These are phyloP conservation scores for Diaporthe australafricana DNA, from an alignment of 2,329 filamentous ascomycete genomes.

Conservation along the genomic window DNA sequence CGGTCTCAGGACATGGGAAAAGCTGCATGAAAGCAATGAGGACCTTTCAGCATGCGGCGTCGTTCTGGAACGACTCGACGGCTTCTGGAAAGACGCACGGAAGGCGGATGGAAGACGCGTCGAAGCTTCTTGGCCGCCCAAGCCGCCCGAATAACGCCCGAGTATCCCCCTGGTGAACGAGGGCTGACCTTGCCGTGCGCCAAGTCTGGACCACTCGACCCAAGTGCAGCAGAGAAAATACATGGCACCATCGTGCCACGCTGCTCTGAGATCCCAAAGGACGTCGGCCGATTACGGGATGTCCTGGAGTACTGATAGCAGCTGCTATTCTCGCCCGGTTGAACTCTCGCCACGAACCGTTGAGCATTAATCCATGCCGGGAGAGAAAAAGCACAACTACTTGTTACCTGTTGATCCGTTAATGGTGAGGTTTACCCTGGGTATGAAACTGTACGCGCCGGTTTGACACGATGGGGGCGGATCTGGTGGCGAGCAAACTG, in stretches of 20 bases:
- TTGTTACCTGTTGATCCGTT: constrained; percentile 3
- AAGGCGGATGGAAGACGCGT: neutral
- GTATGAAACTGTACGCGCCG: neutral
- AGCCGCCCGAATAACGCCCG: neutral
- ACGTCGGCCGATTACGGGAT: neutral
- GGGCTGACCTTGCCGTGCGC: neutral
- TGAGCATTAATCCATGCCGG: neutral
- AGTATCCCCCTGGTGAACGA: neutral
- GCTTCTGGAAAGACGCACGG: constrained; percentile 31
- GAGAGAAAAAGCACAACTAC: neutral
- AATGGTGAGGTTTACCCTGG: constrained; percentile 2
- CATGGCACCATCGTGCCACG: constrained; percentile 6
- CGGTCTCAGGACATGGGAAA: neutral
- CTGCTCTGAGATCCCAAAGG: neutral
- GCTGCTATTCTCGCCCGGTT: neutral
- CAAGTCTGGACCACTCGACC: constrained; percentile 7
- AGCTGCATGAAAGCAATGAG: constrained; percentile 8
- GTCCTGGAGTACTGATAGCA: neutral
- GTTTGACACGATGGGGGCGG: constrained; percentile 9
- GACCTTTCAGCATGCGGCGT: neutral
- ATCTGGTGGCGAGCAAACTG: neutral
- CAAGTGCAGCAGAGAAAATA: neutral
- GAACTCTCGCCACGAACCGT: neutral
- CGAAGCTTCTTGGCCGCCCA: constrained; percentile 11
- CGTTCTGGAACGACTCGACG: constrained; percentile 1